Percentiles rank a stretch among this genome's conserved stretches.
phyloP scores from a whole-genome alignment of 2,329 filamentous ascomycete genomes.

The Didymella sp. region DNA sequence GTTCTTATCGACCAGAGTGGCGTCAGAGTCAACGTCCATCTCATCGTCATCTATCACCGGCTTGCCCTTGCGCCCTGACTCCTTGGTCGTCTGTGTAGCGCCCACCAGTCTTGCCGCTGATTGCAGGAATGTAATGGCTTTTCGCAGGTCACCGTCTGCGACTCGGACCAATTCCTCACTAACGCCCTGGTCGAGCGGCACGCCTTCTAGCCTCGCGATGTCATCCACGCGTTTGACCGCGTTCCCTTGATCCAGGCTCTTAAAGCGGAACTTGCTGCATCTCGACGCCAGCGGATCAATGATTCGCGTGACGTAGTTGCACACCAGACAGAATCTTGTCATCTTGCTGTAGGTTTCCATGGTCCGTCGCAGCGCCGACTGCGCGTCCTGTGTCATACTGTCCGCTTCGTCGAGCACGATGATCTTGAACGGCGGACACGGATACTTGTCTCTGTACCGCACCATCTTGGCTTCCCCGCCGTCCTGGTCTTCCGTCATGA shows the following conservation, averaged over 20 bases:
- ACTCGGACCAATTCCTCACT: conserved; percentile 84
- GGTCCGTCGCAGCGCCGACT: conserved; percentile 87
- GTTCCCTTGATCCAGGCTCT: conserved; percentile 87
- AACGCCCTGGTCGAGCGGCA: conserved; percentile 78
- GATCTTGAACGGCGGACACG: conserved; percentile 98
- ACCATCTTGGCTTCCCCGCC: conserved; percentile 39
- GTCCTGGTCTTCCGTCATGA: conserved; percentile 57
- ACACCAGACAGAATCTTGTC: conserved; percentile 95
- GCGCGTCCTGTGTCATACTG: conserved; percentile 98
- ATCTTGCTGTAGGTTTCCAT: conserved; percentile 99
- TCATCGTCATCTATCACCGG: conserved; percentile 58
- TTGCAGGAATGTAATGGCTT: conserved; percentile 95
- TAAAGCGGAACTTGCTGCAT: conserved; percentile 98
- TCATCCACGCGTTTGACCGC: conserved; percentile 79
- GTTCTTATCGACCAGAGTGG: conserved; percentile 11
- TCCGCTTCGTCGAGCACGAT: conserved; percentile 98
- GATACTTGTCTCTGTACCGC: conserved; percentile 71
- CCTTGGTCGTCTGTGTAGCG: conserved; percentile 52
- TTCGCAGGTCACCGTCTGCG: conserved; percentile 91
- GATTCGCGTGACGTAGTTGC: conserved; percentile 98
- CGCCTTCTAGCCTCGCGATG: conserved; percentile 81
- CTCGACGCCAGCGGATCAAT: conserved; percentile 93
- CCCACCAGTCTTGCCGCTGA: conserved; percentile 90
- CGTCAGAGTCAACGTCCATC: conserved; percentile 54
- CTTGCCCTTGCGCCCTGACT: conserved; percentile 53